Conservation (phyloP, 768 basidiomycete species). For the Agrocybe praecox region DNA sequence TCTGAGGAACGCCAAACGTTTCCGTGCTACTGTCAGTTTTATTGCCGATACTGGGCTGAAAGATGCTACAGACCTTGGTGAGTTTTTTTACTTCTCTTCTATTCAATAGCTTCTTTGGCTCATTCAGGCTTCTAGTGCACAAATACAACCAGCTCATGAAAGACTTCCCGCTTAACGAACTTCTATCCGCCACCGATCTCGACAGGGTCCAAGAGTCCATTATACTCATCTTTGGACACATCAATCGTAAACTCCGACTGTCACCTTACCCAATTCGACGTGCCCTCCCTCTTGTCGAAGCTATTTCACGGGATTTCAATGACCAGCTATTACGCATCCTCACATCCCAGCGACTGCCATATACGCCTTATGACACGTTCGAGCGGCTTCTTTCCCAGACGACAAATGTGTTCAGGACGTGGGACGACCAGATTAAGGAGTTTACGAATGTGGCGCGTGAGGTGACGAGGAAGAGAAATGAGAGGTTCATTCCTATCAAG, state of each 20-base stretch:
- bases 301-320: slow-evolving; percentile 97
- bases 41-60: slow-evolving; percentile 97
- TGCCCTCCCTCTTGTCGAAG: slow-evolving; percentile 95
- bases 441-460: slow-evolving; percentile 93
- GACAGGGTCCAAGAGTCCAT: slow-evolving; percentile 93
- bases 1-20: slow-evolving; percentile 93
- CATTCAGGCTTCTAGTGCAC: slow-evolving; percentile 60
- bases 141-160: slow-evolving; percentile 99
- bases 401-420: slow-evolving; percentile 78
- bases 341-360: slow-evolving; percentile 88
- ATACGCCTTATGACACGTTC: slow-evolving; percentile 93
- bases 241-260: slow-evolving; percentile 93
- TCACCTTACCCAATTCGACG: slow-evolving; percentile 97
- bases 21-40: slow-evolving; percentile 96
- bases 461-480: slow-evolving; percentile 84
- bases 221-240: slow-evolving; percentile 84
- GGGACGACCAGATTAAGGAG: slow-evolving; percentile 91
- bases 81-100: slow-evolving; percentile 26
- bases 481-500: slow-evolving; percentile 97
- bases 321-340: slow-evolving; percentile 91
- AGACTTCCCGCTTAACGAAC: slow-evolving; percentile 96
- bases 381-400: slow-evolving; percentile 81
- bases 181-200: slow-evolving; percentile 94
- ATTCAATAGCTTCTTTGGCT: neutral
- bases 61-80: slow-evolving; percentile 87